A percentile compares a stretch with the other conserved stretches of the same genome.
Conservation (phyloP, 1,284 basidiomycete species). For the Exsudoporus floridanus region DNA sequence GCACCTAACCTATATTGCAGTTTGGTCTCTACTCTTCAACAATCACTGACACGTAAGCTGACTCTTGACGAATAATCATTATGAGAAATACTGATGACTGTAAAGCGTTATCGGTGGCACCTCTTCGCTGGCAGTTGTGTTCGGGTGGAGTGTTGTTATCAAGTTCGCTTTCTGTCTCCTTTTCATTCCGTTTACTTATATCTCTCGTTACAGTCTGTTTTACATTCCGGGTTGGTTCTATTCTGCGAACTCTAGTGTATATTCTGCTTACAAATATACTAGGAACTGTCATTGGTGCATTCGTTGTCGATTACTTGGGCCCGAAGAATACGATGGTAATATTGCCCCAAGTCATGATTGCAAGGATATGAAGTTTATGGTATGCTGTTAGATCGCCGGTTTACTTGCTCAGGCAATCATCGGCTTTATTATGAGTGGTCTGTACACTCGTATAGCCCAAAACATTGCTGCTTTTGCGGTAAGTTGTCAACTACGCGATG, state of each 20-base stretch:
- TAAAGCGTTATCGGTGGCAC: constrained; percentile 57
- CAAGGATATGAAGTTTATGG: constrained; percentile 1
- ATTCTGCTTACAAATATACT: neutral
- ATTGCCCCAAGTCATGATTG: neutral
- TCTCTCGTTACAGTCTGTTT: constrained; percentile 54
- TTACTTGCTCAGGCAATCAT: constrained; percentile 69
- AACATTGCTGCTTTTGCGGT: constrained; percentile 80
- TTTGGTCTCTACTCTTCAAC: constrained; percentile 84
- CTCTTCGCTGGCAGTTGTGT: constrained; percentile 53
- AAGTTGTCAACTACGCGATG: constrained; percentile 18
- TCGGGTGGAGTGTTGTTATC: constrained; percentile 78
- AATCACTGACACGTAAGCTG: constrained; percentile 62
- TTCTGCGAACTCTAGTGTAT: neutral
- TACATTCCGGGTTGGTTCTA: constrained; percentile 56
- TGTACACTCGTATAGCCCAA: constrained; percentile 59
- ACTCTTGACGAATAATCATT: neutral
- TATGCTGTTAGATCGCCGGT: constrained; percentile 55
- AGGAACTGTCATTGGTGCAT: constrained; percentile 77
- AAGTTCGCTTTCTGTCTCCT: constrained; percentile 48
- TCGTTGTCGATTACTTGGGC: constrained; percentile 72
- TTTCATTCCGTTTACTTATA: neutral
- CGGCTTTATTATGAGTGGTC: constrained; percentile 84
- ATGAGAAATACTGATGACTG: constrained; percentile 2
- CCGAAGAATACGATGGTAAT: constrained; percentile 76
- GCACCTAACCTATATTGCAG: constrained; percentile 36